Evolutionary conservation across 2,329 filamentous ascomycete genomes (phyloP), one percentile per base, ranked within the genome.

Genomic region (Microsporum canis): DNA sequence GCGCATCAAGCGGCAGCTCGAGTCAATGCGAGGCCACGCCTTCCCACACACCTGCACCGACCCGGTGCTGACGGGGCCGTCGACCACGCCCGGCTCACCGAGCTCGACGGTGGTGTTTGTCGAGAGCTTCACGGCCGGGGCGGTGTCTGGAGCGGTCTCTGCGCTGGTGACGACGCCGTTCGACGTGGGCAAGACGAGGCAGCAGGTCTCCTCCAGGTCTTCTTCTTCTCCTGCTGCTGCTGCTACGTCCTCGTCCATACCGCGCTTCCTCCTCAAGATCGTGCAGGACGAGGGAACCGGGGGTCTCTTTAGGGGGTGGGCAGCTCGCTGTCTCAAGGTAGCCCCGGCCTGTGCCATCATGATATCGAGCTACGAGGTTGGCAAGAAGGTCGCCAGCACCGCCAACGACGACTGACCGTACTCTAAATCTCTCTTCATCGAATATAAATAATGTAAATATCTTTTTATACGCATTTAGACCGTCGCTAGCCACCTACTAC

Each of bases 301-400:
- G 0, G 94, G 94, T 0, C 77, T 99, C 3, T 97, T 95, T 83
- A 88, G 81, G 68, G 94, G 94, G 49, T 96, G 91, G 89, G 87
- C 90, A 29, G 91, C 94, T 0, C 82, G 94, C 43, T 95, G 90
- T 66, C 78, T 97, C 63, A 97, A 97, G 73, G 91, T 99, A 3
- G 92, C 94, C 0, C 94, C 94, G 0, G 90, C 92, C 0, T 99
- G 94, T 75, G 94, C 94, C 33, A 97, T 99, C 71, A 99, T 99
- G 94, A 97, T 99, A 71, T 95, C 89, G 71, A 96, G 88, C 71
- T 99, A 97, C 73, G 94, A 99, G 74, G 83, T 97, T 41, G 91
- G 94, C 58, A 99, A 99, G 80, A 87, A 88, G 73, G 86, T 88
- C 71, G 95, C 95, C 38, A 81, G 84, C 60, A 81, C 83, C 8